Evolutionary conservation across 306 rosid genomes (phyloP), one percentile per base, ranked within the genome.

Genomic region (Vigna nakashimae): DNA sequence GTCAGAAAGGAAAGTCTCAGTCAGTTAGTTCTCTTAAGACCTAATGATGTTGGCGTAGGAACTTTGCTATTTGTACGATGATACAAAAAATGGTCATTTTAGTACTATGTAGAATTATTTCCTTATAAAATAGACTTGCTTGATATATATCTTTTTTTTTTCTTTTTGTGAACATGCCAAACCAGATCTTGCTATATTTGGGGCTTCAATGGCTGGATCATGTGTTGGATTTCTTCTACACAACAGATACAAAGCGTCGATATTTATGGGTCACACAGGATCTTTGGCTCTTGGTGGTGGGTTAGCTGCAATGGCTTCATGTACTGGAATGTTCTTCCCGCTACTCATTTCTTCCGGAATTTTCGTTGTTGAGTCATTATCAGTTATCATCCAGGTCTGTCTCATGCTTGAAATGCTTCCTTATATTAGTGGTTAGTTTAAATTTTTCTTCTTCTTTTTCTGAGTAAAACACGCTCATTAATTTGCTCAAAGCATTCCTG

Each of bases 191-290:
- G 89, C 98, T 24, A 82, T 92, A 77, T 95, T 95, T 82, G 98
- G 98, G 79, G 98, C 96, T 72, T 95, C 98, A 79, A 92, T 95
- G 98, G 97, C 97, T 60, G 98, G 98, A 85, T 92, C 98, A 59
- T 95, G 98, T 84, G 95, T 88, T 66, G 98, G 98, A 67, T 95
- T 95, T 88, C 98, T 95, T 80, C 85, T 92, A 81, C 91, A 95
- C 90, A 92, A 95, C 79, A 88, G 98, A 71, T 87, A 89, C 86
- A 95, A 80, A 80, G 98, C 98, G 52, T 95, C 98, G 20, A 73
- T 95, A 49, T 85, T 88, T 73, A 95, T 95, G 98, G 98, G 98
- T 45, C 88, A 86, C 43, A 87, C 90, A 4, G 98, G 98, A 74
- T 95, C 98, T 72, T 84, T 95, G 87, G 98, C 98, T 63, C 89